A percentile compares a stretch with the other conserved stretches of the same genome.
Conservation (phyloP, 768 basidiomycete genomes). For the Lactarius psammicola region DNA sequence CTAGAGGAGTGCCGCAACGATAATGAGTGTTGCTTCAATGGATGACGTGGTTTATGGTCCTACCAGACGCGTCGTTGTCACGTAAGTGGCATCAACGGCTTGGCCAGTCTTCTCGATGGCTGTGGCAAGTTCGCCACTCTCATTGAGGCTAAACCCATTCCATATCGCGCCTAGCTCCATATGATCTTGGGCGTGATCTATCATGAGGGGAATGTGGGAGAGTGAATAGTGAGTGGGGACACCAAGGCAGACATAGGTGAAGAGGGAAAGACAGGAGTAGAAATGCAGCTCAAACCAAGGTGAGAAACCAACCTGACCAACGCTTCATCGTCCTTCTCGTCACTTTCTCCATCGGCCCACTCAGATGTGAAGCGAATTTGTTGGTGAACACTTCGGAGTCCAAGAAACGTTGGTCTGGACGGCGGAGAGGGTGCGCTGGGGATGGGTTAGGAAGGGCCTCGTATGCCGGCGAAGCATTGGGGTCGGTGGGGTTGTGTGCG, state of each 20-base stretch:
- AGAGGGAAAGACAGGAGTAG: neutral
- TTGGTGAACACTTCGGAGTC: conserved; percentile 96
- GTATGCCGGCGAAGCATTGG: conserved; percentile 68
- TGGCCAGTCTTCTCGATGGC: conserved; percentile 97
- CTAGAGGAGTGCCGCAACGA: conserved; percentile 40
- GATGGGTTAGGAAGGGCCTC: conserved; percentile 87
- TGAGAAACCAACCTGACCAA: conserved; percentile 72
- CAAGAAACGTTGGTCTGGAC: conserved; percentile 92
- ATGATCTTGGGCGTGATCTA: conserved; percentile 83
- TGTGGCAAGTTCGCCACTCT: conserved; percentile 65
- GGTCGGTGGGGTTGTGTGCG: conserved; percentile 89
- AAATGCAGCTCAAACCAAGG: neutral
- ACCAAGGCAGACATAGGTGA: neutral
- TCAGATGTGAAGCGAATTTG: conserved; percentile 91
- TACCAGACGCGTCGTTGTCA: conserved; percentile 88
- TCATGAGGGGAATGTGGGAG: neutral
- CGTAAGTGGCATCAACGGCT: conserved; percentile 90
- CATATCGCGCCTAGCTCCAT: conserved; percentile 87
- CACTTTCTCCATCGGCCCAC: conserved; percentile 94
- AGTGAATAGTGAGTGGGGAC: neutral
- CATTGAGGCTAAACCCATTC: conserved; percentile 92
- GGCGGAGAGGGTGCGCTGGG: conserved; percentile 80
- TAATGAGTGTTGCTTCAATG: neutral
- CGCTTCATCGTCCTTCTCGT: conserved; percentile 89
- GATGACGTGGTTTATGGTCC: conserved; percentile 32